A percentile compares a stretch with the other conserved stretches of the same genome.
These are phyloP conservation scores for Silybum marianum DNA, from an alignment of 129 eudicot genomes.

Conservation along the genomic window DNA sequence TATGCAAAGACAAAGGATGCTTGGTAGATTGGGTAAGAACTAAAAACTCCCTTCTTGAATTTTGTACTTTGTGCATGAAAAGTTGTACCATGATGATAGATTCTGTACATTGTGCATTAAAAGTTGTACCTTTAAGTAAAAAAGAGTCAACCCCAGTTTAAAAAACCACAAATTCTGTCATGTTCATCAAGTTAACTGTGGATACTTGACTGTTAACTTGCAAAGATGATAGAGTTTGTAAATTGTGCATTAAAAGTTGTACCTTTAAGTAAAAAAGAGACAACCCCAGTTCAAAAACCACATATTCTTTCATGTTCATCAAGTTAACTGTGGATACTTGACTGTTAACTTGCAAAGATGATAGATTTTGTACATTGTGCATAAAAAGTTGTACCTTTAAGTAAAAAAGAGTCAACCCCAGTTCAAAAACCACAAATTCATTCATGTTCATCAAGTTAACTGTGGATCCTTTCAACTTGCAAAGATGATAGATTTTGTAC, in stretches of 20 bases:
- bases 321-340: not conserved
- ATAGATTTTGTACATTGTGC: constrained; percentile 4
- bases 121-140: constrained; percentile 6
- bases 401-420: not conserved
- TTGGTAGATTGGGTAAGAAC: constrained; percentile 90
- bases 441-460: not conserved
- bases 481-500: not conserved
- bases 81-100: constrained; percentile 11
- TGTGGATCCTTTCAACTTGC: not conserved
- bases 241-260: constrained; percentile 7
- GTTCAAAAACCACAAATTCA: not conserved
- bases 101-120: constrained; percentile 6
- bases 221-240: not conserved
- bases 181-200: not conserved
- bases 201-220: not conserved
- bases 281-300: not conserved
- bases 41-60: constrained; percentile 13
- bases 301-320: not conserved
- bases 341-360: not conserved
- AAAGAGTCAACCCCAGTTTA: not conserved
- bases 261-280: not conserved
- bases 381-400: not conserved
- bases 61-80: constrained; percentile 9
- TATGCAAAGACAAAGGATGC: constrained; percentile 75
- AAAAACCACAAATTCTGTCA: not conserved